A percentile compares a stretch with the other conserved stretches of the same genome.
Evolutionary conservation across 495 filamentous ascomycete genomes (phyloP).

Genomic region (Lichenothelia convexa): DNA sequence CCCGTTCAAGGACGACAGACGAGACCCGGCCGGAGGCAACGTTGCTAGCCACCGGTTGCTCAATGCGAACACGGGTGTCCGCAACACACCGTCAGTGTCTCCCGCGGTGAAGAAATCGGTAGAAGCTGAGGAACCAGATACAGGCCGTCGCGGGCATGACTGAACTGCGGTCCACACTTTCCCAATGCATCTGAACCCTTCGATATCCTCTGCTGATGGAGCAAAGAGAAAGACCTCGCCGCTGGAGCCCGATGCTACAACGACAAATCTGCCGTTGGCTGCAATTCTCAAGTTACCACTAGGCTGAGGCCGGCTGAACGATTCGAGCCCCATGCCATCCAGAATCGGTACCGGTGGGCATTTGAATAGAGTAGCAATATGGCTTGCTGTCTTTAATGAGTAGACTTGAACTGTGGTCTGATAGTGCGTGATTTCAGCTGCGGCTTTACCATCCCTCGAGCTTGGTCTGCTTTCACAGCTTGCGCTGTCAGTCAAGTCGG

Average conservation of each 20-base stretch:
- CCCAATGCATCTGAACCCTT: slow-evolving; percentile 46
- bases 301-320: slow-evolving; percentile 41
- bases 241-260: slow-evolving; percentile 60
- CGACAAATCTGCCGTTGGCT: slow-evolving; percentile 44
- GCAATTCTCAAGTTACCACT: slow-evolving; percentile 53
- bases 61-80: slow-evolving; percentile 49
- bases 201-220: slow-evolving; percentile 13
- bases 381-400: slow-evolving; percentile 49
- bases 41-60: slow-evolving; percentile 72
- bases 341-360: slow-evolving; percentile 30
- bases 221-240: slow-evolving; percentile 71
- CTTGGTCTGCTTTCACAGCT: slow-evolving; percentile 11
- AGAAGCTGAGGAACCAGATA: slow-evolving; percentile 35
- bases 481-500: slow-evolving; percentile 10
- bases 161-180: slow-evolving; percentile 79
- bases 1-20: slow-evolving; percentile 49
- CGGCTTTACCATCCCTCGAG: slow-evolving; percentile 10
- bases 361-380: slow-evolving; percentile 50
- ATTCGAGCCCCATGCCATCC: slow-evolving; percentile 30
- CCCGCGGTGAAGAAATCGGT: slow-evolving; percentile 30
- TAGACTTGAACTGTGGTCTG: slow-evolving; percentile 78
- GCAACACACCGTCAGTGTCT: slow-evolving; percentile 26
- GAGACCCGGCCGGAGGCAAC: slow-evolving; percentile 55
- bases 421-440: slow-evolving; percentile 32
- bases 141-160: slow-evolving; percentile 28